Conservation (phyloP, 331 rosid species). For the Cydonia oblonga region DNA sequence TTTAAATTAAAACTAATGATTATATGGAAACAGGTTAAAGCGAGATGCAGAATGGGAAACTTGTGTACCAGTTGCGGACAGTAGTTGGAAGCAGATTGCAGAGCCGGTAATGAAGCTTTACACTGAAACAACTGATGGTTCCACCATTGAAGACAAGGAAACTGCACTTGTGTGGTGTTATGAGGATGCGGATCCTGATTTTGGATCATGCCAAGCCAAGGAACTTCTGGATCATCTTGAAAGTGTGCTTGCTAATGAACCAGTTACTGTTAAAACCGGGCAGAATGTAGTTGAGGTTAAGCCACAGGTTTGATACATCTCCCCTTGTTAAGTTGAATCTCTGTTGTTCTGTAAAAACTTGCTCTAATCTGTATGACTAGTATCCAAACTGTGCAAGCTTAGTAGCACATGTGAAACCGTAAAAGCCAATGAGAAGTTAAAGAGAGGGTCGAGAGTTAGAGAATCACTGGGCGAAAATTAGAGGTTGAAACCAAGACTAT, state of each 20-base stretch:
- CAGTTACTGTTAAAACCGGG: slow-evolving; percentile 64
- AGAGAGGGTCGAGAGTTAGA: background rate
- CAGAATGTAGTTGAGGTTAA: slow-evolving; percentile 55
- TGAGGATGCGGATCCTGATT: slow-evolving; percentile 75
- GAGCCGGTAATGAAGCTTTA: slow-evolving; percentile 72
- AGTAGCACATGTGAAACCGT: background rate
- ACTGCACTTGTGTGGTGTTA: slow-evolving; percentile 57
- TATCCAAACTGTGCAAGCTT: background rate
- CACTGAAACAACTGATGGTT: slow-evolving; percentile 74
- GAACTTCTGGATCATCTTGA: slow-evolving; percentile 75
- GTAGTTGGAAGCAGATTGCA: slow-evolving; percentile 65
- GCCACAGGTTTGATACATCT: slow-evolving; percentile 46
- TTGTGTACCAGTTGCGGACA: slow-evolving; percentile 32
- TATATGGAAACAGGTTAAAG: slow-evolving; percentile 30
- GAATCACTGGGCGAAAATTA: background rate
- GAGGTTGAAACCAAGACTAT: background rate
- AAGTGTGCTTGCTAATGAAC: slow-evolving; percentile 74
- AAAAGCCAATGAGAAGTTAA: background rate
- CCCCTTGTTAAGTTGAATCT: background rate
- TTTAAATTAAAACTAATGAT: background rate
- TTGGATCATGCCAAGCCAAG: slow-evolving; percentile 76
- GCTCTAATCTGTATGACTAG: background rate
- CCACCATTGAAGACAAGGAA: slow-evolving; percentile 67
- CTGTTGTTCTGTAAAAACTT: background rate
- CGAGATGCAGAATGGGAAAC: slow-evolving; percentile 55